These are phyloP conservation scores for Trichoderma sp. DNA, from an alignment of 2,329 filamentous ascomycete genomes.

Conservation along the genomic window DNA sequence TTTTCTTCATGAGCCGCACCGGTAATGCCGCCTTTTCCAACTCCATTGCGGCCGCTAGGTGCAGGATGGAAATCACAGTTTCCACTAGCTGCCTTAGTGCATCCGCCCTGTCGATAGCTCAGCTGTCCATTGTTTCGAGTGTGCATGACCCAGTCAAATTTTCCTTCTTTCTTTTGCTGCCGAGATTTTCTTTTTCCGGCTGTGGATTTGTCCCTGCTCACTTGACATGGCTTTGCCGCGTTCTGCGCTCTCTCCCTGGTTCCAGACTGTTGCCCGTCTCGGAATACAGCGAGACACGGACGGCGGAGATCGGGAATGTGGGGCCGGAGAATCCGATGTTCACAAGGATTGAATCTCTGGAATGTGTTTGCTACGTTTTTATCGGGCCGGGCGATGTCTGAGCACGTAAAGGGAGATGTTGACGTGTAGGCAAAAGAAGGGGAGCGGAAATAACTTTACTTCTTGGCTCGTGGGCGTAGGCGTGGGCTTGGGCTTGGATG, in stretches of 20 bases:
- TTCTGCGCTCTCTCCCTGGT: conserved; percentile 3
- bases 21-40: conserved; percentile 1
- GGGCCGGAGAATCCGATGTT: conserved; percentile 21
- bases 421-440: not conserved
- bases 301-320: conserved; percentile 17
- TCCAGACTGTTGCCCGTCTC: not conserved
- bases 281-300: conserved; percentile 7
- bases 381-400: not conserved
- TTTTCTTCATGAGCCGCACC: not conserved
- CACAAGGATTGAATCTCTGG: not conserved
- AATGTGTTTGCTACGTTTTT: conserved; percentile 3
- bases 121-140: conserved; percentile 19
- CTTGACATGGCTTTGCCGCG: conserved; percentile 5
- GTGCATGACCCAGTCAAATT: conserved; percentile 8
- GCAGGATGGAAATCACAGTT: conserved; percentile 10
- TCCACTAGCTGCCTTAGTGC: conserved; percentile 5
- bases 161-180: not conserved
- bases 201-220: not conserved
- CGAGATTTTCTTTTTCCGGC: not conserved
- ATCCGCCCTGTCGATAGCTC: conserved; percentile 21
- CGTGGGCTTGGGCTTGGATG: not conserved
- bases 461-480: not conserved
- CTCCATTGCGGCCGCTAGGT: conserved; percentile 13
- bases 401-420: not conserved
- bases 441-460: not conserved